Base-by-base conservation (phyloP, 495 filamentous ascomycete genomes). In the Aspergillus cavernicola region DNA sequence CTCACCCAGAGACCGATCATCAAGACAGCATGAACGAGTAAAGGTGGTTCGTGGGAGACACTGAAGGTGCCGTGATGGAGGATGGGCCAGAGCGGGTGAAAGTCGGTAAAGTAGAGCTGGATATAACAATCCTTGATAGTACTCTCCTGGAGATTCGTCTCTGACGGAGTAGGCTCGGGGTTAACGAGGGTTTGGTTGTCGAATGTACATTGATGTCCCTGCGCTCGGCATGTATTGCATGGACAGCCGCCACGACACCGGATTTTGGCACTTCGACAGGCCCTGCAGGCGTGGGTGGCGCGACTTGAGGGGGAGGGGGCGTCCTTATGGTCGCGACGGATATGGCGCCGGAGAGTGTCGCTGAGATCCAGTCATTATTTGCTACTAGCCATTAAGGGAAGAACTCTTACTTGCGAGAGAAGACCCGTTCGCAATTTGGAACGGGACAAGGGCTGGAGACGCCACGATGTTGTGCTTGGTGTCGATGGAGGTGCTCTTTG, bases 1-100 rank as follows among this genome's bases (percentile, higher is more conserved):
- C 41, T 37, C 8, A 48, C 48, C 55, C 55, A 57, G 6, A 57
- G 41, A 0, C 55, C 55, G 5, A 57, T 32, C 55, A 57, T 57
- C 15, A 51, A 4, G n/a, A 57, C 55, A 18, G 48, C 31, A 11
- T 57, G 43, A 16, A 57, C 22, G 0, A 57, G 42, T 1, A 57
- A 29, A 5, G 48, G 33, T 0, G 55, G 55, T 19, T 57, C 55
- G 22, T 57, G 49, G 6, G 33, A 11, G 11, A 44, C 15, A 12
- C 43, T 47, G 29, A 57, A 57, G 10, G 55, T 57, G 4, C 18
- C 42, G 2, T 36, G 49, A 28, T 57, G 55, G 41, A 57, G 28
- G n/a, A 57, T 24, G 1, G 55, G 55, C 55, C 55, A 57, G 10
- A 47, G 49, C 13, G 28, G 42, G 37, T 57, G 55, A 20, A 57